phyloP scores from a whole-genome alignment of 257 asterid genomes.

The Solanum paucissectum region DNA sequence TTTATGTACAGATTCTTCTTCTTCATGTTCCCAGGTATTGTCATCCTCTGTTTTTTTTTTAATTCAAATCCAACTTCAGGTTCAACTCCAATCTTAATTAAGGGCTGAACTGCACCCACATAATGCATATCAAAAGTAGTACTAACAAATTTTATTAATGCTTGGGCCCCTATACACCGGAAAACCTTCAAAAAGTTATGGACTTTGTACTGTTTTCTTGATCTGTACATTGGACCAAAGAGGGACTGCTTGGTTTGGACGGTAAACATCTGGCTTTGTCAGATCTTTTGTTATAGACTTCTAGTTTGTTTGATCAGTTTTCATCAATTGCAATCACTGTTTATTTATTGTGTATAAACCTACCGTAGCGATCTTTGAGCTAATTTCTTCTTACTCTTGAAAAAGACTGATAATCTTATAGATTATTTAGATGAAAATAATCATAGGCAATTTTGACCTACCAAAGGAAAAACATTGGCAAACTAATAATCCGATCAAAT shows the following conservation, averaged over 20 bases:
- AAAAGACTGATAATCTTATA: neutral
- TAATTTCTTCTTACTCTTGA: neutral
- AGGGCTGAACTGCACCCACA: neutral
- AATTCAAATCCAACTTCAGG: neutral
- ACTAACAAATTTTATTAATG: neutral
- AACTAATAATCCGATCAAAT: neutral
- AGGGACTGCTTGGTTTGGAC: neutral
- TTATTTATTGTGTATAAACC: neutral
- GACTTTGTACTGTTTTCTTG: neutral
- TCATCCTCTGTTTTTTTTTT: neutral
- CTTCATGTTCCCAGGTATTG: constrained; percentile 35
- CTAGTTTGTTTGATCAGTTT: neutral
- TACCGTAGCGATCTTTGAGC: neutral
- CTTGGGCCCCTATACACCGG: neutral
- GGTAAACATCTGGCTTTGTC: neutral
- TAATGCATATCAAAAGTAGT: neutral
- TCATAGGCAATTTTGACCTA: neutral
- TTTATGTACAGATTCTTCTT: constrained; percentile 21
- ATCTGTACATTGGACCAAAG: neutral
- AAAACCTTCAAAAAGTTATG: neutral
- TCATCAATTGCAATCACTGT: neutral
- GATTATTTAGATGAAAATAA: neutral
- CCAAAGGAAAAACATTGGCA: neutral
- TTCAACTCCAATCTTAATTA: neutral
- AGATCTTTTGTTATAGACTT: neutral